These are phyloP conservation scores for Exsudoporus frostii DNA, from an alignment of 768 basidiomycete species.

Conservation along the genomic window DNA sequence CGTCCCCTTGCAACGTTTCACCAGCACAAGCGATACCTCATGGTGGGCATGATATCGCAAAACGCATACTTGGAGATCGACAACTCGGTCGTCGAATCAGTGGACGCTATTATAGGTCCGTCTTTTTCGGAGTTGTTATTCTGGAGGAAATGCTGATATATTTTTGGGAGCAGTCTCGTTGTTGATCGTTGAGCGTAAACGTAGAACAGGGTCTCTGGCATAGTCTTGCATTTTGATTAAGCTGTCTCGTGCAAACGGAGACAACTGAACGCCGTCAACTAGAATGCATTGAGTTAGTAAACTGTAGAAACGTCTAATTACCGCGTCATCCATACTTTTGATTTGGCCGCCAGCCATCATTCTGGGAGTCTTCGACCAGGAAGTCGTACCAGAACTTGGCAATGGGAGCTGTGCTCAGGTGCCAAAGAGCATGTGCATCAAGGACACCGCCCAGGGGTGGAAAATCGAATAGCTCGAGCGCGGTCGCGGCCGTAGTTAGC, in stretches of 20 bases:
- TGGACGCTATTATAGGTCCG: conserved; percentile 37
- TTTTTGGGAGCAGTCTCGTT: conserved; percentile 27
- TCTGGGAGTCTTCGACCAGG: conserved; percentile 66
- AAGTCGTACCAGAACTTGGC: conserved; percentile 85
- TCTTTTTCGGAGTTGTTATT: background rate
- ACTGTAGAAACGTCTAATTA: background rate
- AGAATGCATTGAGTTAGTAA: conserved; percentile 8
- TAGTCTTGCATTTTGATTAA: conserved; percentile 1
- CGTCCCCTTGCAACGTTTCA: conserved; percentile 35
- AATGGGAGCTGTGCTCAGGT: conserved; percentile 78
- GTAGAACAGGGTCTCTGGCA: conserved; percentile 15
- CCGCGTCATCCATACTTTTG: conserved; percentile 26
- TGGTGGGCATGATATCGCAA: conserved; percentile 35
- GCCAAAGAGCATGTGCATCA: conserved; percentile 95
- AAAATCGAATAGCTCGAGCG: conserved; percentile 89
- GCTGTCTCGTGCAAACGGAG: background rate
- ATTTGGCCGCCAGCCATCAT: conserved; percentile 60
- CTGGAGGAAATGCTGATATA: background rate
- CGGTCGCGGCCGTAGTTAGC: conserved; percentile 69
- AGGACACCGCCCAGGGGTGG: conserved; percentile 70
- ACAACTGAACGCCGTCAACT: conserved; percentile 11
- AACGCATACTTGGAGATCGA: conserved; percentile 37
- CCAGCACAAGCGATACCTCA: conserved; percentile 33
- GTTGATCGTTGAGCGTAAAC: conserved; percentile 30
- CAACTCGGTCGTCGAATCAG: conserved; percentile 27